Evolutionary conservation across 1,284 basidiomycete species (phyloP), one percentile per base, ranked within the genome.

Genomic region (Termitomyces sp.): DNA sequence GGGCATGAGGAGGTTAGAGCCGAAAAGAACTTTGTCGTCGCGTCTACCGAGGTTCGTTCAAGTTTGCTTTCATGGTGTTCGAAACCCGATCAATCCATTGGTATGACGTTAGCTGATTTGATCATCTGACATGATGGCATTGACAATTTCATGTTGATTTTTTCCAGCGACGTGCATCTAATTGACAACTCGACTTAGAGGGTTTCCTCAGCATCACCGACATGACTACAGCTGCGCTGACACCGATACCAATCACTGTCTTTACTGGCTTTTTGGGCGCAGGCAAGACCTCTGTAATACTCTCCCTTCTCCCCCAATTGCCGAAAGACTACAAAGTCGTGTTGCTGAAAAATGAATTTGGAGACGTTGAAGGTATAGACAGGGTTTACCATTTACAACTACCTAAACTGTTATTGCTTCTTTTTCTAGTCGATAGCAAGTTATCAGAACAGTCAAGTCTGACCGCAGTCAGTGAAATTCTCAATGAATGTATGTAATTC

Each of bases 401-500:
- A 41, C 16, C 3, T 10, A 8, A 5, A 33, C n/a, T 14, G 16
- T 9, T 3, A 11, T 34, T 6, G 10, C 33, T 35, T 24, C 14
- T 41, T 13, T n/a, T 1, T 37, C 4, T 62, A 89, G 92, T 94
- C 46, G 92, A 95, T 64, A 93, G 90, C 59, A 84, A 93, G 57
- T 80, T 95, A 13, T 91, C 91, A 9, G 79, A 84, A 56, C 86
- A 93, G 63, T 90, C 88, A 1, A 88, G 83, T 53, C 75, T 95
- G 45, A 72, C 89, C 16, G 90, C 88, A 1, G 92, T 95, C 49
- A 91, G 84, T 60, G 93, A 95, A 68, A 95, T 96, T 46, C 71
- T 93, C 57, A 96, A 95, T 67, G 93, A 93, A 21, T 96, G 93
- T 78, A 82, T 95, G 91, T 93, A 56, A 62, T 74, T 70, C 55